These are phyloP conservation scores for Globisporangium rhizosaccharum DNA, from an alignment of 352 stramenopile genomes.

Conservation along the genomic window DNA sequence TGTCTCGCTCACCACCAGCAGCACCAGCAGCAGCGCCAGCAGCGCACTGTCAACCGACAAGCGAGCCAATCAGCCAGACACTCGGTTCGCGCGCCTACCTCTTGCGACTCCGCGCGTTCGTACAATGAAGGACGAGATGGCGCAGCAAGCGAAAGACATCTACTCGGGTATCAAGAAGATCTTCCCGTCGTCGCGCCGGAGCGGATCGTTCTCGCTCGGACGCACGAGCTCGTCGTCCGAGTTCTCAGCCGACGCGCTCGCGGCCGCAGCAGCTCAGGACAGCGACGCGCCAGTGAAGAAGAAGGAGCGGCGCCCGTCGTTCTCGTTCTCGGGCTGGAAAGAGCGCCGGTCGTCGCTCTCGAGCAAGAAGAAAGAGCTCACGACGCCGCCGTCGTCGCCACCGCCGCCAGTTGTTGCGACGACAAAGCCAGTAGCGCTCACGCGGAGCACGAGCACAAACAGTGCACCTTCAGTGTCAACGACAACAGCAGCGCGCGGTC, in stretches of 20 bases:
- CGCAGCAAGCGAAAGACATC: conserved; percentile 72
- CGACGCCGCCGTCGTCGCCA: conserved; percentile 1
- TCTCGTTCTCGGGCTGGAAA: conserved; percentile 45
- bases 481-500: conserved; percentile 1
- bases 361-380: conserved; percentile 15
- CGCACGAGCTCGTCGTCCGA: conserved; percentile 19
- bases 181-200: conserved; percentile 43
- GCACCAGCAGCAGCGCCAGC: too few relatives aligned
- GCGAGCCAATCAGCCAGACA: too few relatives aligned
- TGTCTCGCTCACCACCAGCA: too few relatives aligned
- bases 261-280: conserved; percentile 15
- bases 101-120: neutral
- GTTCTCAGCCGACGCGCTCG: conserved; percentile 31
- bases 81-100: too few relatives aligned
- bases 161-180: conserved; percentile 81
- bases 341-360: conserved; percentile 31
- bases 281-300: conserved; percentile 22
- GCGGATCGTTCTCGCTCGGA: conserved; percentile 41
- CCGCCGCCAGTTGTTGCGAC: neutral
- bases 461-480: neutral
- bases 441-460: neutral
- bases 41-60: too few relatives aligned
- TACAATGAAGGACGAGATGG: conserved; percentile 31
- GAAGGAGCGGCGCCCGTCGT: conserved; percentile 43
- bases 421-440: neutral